Percentiles rank a stretch among this genome's conserved stretches.
Conservation (phyloP, 208 protist genomes). For the Leishmania lainsoni region DNA sequence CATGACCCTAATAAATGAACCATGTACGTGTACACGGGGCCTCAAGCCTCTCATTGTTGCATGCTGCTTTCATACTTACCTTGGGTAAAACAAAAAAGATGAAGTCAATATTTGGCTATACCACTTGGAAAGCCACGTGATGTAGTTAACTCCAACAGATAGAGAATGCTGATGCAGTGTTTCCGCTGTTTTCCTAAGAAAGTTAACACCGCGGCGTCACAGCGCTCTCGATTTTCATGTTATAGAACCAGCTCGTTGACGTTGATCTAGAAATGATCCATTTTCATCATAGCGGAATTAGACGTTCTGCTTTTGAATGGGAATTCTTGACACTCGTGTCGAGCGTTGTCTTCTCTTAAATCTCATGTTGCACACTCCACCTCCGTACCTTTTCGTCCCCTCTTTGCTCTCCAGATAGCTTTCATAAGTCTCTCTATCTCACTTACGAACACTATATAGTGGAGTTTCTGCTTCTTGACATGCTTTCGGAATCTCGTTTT, state of each 20-base stretch:
- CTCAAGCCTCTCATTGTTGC: not conserved
- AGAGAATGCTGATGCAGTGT: not conserved
- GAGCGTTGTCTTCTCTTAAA: not conserved
- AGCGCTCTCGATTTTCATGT: not conserved
- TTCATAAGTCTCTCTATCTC: not conserved
- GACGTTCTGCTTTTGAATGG: not conserved
- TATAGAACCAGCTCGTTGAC: not conserved
- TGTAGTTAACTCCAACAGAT: not conserved
- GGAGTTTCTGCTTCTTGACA: not conserved
- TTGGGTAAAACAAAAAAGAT: too few relatives aligned
- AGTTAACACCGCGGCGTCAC: not conserved
- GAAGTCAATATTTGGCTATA: not conserved
- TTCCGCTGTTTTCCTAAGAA: not conserved
- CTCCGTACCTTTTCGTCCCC: not conserved
- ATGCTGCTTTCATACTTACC: not conserved
- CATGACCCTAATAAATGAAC: too few relatives aligned
- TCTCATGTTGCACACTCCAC: not conserved
- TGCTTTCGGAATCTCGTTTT: not conserved
- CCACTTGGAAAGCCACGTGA: not conserved
- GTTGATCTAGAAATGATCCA: not conserved
- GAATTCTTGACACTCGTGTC: not conserved
- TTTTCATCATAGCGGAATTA: not conserved
- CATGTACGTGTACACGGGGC: not conserved
- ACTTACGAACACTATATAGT: not conserved
- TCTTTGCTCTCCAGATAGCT: not conserved